phyloP scores from a whole-genome alignment of 2,329 filamentous ascomycete species.

The Ophiocordyceps sinensis region DNA sequence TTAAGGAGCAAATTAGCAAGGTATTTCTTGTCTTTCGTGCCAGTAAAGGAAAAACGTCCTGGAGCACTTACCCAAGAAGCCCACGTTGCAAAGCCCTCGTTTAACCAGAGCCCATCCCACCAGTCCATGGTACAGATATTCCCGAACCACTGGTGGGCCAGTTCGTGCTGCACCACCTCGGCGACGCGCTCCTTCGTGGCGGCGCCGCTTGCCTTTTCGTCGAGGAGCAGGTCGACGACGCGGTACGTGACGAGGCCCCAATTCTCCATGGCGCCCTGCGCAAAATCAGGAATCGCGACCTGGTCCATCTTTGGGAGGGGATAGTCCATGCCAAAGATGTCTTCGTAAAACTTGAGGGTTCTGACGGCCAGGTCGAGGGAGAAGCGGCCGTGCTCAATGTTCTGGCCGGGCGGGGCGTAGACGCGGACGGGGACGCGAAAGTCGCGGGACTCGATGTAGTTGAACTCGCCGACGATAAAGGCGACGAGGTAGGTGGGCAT shows the following conservation, averaged over 20 bases:
- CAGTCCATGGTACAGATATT: constrained; percentile 99
- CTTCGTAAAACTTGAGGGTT: constrained; percentile 89
- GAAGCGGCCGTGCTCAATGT: constrained; percentile 85
- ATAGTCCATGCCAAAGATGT: constrained; percentile 60
- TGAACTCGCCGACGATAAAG: constrained; percentile 87
- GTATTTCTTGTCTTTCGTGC: no score
- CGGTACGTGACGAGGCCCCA: constrained; percentile 95
- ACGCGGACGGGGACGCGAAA: constrained; percentile 89
- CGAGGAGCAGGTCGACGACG: constrained; percentile 67
- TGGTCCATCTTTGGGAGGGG: constrained; percentile 31
- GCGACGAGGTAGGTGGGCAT: constrained; percentile 96
- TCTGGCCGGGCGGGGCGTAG: constrained; percentile 80
- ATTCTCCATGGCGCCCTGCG: constrained; percentile 95
- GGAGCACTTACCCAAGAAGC: constrained; percentile 17
- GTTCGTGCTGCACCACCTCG: constrained; percentile 90
- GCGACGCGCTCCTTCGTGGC: constrained; percentile 85
- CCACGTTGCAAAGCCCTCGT: constrained; percentile 67
- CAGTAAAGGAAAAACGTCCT: no score
- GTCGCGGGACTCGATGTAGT: constrained; percentile 80
- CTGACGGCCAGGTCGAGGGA: constrained; percentile 78
- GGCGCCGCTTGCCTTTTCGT: constrained; percentile 82
- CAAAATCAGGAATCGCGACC: constrained; percentile 92
- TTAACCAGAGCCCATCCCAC: constrained; percentile 96
- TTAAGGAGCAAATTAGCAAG: neutral
- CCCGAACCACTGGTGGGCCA: constrained; percentile 97